A percentile compares a stretch with the other conserved stretches of the same genome.
These are phyloP conservation scores for Clavispora santaluciae DNA, from an alignment of 805 yeast species.

Conservation along the genomic window DNA sequence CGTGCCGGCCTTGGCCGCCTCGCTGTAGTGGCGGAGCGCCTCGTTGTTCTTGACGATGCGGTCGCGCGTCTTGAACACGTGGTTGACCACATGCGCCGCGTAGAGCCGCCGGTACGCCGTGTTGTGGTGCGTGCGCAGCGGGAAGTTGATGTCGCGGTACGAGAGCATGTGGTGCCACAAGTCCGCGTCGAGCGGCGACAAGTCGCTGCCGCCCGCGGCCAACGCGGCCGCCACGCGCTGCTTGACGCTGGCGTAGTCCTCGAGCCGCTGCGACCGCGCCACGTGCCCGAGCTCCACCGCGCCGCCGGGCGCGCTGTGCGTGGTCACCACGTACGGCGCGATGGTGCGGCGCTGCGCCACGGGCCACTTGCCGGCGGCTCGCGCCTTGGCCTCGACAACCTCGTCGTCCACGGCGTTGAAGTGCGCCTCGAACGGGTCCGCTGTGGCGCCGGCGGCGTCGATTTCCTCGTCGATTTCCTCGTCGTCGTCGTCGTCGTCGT, in stretches of 20 bases:
- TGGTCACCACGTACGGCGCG: constrained; percentile 25
- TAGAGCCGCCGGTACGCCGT: constrained; percentile 58
- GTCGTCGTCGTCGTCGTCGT: constrained; percentile 10
- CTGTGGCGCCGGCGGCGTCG: constrained; percentile 26
- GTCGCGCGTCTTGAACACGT: constrained; percentile 82
- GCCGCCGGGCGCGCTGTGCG: constrained; percentile 31
- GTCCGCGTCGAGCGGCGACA: constrained; percentile 39
- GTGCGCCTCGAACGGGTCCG: constrained; percentile 77
- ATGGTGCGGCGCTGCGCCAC: constrained; percentile 15
- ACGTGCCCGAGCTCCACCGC: constrained; percentile 10
- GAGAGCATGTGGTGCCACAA: constrained; percentile 62
- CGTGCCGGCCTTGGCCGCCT: constrained; percentile 31
- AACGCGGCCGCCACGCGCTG: constrained; percentile 24
- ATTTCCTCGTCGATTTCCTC: constrained; percentile 10
- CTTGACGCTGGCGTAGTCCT: constrained; percentile 18
- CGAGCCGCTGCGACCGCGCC: constrained; percentile 13
- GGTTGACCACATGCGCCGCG: constrained; percentile 72
- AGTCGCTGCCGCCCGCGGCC: constrained; percentile 9
- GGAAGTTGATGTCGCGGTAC: constrained; percentile 67
- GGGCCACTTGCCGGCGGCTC: constrained; percentile 27
- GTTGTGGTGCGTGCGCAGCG: constrained; percentile 48
- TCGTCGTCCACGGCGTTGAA: constrained; percentile 51
- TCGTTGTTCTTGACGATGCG: constrained; percentile 73
- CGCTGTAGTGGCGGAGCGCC: constrained; percentile 43
- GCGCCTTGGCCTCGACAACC: constrained; percentile 24